Base-by-base conservation (phyloP, 345 rosid species). In the Rhizophora apiculata region DNA sequence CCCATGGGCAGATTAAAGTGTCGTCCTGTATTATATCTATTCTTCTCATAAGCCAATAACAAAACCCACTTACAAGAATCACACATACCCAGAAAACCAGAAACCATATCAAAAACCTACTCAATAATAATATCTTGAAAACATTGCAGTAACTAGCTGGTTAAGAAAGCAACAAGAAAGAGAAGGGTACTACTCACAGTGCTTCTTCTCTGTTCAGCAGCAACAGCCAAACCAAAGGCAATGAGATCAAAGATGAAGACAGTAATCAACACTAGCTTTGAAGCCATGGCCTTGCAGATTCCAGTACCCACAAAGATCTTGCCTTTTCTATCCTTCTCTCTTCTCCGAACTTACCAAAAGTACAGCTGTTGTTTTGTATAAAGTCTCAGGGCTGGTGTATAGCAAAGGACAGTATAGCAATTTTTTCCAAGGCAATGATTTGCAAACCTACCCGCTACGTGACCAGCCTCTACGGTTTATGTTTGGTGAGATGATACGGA, bases 131-230 rank as follows among this genome's bases (percentile, higher is more conserved):
- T 36, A 24, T 0, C n/a, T 52, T 59, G 49, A 43, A 20, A 36
- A 64, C 30, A 60, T 19, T 16, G 57, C 43, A 4, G 24, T 19
- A 34, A n/a, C 26, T 15, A 24, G 29, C 29, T 24, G 32, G 30
- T 55, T 0, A 29, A 22, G 11, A 22, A n/a, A 34, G 55, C 10
- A 6, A n/a, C 2, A 58, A 22, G 53, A 20, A 55, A 54, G 8
- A 52, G 24, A 15, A 36, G 49, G 48, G 34, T 31, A 62, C 51
- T 9, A 79, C 96, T 89, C 60, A 94, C 99, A 61, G 87, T 88
- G 83, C 93, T 94, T 84, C 97, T 85, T 72, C 97, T 88, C 79
- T 89, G 99, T 83, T 94, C 99, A 64, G 97, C 97, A 51, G 95
- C 99, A 60, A 89, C 85, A 70, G 97, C 97, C 66, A 94, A 79